These are phyloP conservation scores for Hypoxylon sp. DNA, from an alignment of 2,329 filamentous ascomycete species.

Conservation along the genomic window DNA sequence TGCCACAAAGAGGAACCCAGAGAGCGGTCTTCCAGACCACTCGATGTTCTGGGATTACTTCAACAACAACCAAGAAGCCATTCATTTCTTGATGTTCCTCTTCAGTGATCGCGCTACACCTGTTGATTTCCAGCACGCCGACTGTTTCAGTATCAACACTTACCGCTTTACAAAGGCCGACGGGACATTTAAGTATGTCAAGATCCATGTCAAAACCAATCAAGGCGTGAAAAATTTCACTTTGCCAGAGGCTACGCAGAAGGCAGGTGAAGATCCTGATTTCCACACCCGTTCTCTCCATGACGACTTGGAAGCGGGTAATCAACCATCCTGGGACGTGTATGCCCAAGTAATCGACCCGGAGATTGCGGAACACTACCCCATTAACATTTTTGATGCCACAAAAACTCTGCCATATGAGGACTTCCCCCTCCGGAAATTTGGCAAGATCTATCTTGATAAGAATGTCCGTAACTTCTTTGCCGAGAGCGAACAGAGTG, in stretches of 20 bases:
- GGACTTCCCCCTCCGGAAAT: slow-evolving; percentile 69
- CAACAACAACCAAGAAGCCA: slow-evolving; percentile 71
- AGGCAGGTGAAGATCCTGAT: slow-evolving; percentile 70
- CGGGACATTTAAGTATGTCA: slow-evolving; percentile 73
- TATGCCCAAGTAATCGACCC: slow-evolving; percentile 74
- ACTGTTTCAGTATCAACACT: slow-evolving; percentile 76
- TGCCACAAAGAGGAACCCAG: slow-evolving; percentile 79
- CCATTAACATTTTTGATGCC: slow-evolving; percentile 75
- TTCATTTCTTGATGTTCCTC: slow-evolving; percentile 74
- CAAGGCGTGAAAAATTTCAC: slow-evolving; percentile 72
- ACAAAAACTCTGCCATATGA: slow-evolving; percentile 77
- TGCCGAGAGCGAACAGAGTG: slow-evolving; percentile 76
- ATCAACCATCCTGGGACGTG: slow-evolving; percentile 72
- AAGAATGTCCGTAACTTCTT: slow-evolving; percentile 76
- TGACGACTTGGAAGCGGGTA: slow-evolving; percentile 69
- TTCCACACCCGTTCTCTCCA: slow-evolving; percentile 73
- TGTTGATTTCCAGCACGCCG: slow-evolving; percentile 74
- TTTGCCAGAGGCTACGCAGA: slow-evolving; percentile 61
- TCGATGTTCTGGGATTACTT: slow-evolving; percentile 77
- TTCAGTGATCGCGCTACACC: slow-evolving; percentile 76
- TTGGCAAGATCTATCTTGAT: slow-evolving; percentile 74
- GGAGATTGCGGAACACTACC: slow-evolving; percentile 70
- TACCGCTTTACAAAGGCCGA: slow-evolving; percentile 75
- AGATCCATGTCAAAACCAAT: slow-evolving; percentile 73
- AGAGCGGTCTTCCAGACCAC: slow-evolving; percentile 72